Base-by-base conservation (phyloP, 768 basidiomycete species). In the Cystobasidiopsis lactophilus region DNA sequence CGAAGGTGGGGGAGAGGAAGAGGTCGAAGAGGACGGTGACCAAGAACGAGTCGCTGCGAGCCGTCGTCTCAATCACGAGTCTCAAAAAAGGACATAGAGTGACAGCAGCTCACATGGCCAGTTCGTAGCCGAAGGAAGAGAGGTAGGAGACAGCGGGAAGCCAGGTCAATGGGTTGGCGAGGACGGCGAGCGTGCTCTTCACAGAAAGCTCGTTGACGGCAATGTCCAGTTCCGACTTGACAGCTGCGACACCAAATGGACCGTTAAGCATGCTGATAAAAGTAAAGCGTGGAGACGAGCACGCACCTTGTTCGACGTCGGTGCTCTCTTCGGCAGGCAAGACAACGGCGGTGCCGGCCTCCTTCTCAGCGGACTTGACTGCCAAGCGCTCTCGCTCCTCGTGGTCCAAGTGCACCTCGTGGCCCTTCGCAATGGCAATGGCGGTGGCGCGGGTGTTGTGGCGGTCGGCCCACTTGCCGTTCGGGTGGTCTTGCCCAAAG, bases 401-500 rank as follows among this genome's bases (percentile, higher is more conserved):
- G 35, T 56, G 57, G 30, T 60, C 55, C 40, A 61, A 59, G n/a
- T 60, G 57, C 23, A 66, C 62, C 26, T 52, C 38, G 40, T 65
- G 55, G 13, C 52, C 54, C 19, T 59, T 58, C 19, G 53, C 45
- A 33, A 59, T 52, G 46, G 63, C 60, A 14, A 55, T 49, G 10
- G 56, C 58, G 14, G 69, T 61, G 0, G 69, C 67, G 3, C 68
- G 65, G 3, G 67, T 57, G 5, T 65, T 66, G 58, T 74, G 70
- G 5, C 75, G 66, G 26, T 73, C 65, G 5, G 66, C 60, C 76
- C 76, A 77, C 53, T 66, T 68, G 2, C 76, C 76, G 9, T 70
- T 69, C 0, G 76, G 76, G 44, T 74, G 73, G 58, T 77, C 75
- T 44, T 69, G 69, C 1, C 75, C 75, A 51, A 72, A 72, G 14